These are phyloP conservation scores for Clarireedia sp. DNA, from an alignment of 2,329 filamentous ascomycete species.

Conservation along the genomic window DNA sequence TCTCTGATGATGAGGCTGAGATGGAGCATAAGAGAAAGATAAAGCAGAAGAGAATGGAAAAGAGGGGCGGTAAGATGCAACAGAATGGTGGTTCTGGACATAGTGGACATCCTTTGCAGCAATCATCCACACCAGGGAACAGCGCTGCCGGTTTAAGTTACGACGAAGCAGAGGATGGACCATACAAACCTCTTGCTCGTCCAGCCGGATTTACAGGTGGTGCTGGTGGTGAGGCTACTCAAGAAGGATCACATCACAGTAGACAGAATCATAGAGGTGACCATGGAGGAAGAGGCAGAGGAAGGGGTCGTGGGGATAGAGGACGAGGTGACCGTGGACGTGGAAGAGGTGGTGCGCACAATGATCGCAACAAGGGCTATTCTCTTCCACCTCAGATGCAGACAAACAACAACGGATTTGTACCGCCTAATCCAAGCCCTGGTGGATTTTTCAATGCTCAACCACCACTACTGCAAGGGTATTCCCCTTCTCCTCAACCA, in stretches of 20 bases:
- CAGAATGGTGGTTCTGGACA: slow-evolving; percentile 32
- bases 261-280: slow-evolving; percentile 18
- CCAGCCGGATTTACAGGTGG: slow-evolving; percentile 50
- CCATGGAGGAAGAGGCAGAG: slow-evolving; percentile 18
- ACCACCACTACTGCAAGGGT: slow-evolving; percentile 1
- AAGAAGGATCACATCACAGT: slow-evolving; percentile 27
- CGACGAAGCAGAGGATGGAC: slow-evolving; percentile 60
- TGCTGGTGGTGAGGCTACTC: slow-evolving; percentile 31
- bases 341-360: slow-evolving; percentile 22
- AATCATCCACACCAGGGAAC: slow-evolving; percentile 28
- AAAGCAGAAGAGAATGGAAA: slow-evolving; percentile 59
- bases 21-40: slow-evolving; percentile 65
- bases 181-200: slow-evolving; percentile 63
- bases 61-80: slow-evolving; percentile 43
- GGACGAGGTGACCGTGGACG: slow-evolving; percentile 21
- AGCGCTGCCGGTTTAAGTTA: slow-evolving; percentile 48
- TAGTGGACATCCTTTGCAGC: slow-evolving; percentile 31
- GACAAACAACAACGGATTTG: slow-evolving; percentile 9
- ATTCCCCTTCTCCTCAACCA: slow-evolving; percentile 1
- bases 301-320: slow-evolving; percentile 19
- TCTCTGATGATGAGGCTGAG: slow-evolving; percentile 94
- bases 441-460: slow-evolving; percentile 11
- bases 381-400: slow-evolving; percentile 16
- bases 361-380: slow-evolving; percentile 18
- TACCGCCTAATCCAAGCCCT: slow-evolving; percentile 8